These are phyloP conservation scores for Penicillium paneum DNA, from an alignment of 2,329 filamentous ascomycete genomes.

Conservation along the genomic window DNA sequence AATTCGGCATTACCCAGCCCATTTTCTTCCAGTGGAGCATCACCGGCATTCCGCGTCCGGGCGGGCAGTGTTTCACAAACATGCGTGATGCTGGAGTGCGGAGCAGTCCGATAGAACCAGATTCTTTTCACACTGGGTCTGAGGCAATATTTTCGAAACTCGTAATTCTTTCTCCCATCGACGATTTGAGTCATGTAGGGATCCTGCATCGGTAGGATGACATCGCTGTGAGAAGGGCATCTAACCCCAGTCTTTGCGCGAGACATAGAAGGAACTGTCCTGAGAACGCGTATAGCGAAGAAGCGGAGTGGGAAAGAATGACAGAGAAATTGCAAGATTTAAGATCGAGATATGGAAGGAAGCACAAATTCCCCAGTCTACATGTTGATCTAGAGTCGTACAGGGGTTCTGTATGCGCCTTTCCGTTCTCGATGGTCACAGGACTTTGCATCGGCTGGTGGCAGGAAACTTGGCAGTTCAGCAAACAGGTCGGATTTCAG, in stretches of 20 bases:
- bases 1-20: background rate
- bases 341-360: too few relatives aligned
- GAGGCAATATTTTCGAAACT: background rate
- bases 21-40: background rate
- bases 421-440: too few relatives aligned
- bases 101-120: background rate
- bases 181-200: background rate
- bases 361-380: too few relatives aligned
- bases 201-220: background rate
- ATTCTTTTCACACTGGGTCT: background rate
- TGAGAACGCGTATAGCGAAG: too few relatives aligned
- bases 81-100: background rate
- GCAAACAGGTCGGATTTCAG: too few relatives aligned
- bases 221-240: background rate
- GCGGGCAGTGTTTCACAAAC: background rate
- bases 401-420: too few relatives aligned
- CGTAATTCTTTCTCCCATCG: slow-evolving; percentile 4
- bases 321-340: too few relatives aligned
- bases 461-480: too few relatives aligned
- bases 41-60: background rate
- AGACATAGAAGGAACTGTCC: background rate
- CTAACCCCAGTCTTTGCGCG: background rate
- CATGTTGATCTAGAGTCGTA: too few relatives aligned
- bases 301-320: too few relatives aligned
- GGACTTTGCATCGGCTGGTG: too few relatives aligned